These are phyloP conservation scores for Yamadazyma spencermartinsiae DNA, from an alignment of 1,139 yeast genomes.

Conservation along the genomic window DNA sequence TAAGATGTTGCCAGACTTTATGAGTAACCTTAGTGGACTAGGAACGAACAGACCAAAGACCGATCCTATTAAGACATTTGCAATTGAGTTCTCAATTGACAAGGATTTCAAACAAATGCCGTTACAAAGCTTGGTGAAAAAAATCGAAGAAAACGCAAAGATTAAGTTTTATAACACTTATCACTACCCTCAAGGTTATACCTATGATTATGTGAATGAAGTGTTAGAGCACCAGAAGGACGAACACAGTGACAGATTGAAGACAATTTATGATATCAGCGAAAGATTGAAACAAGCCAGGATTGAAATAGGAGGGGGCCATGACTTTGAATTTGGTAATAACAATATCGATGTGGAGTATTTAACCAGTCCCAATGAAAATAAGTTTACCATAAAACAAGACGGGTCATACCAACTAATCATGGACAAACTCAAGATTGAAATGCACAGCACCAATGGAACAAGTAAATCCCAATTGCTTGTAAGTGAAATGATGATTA, in stretches of 20 bases:
- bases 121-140: slow-evolving; percentile 14
- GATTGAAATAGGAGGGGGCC: slow-evolving; percentile 12
- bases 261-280: slow-evolving; percentile 31
- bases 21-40: slow-evolving; percentile 57
- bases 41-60: slow-evolving; percentile 43
- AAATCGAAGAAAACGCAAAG: slow-evolving; percentile 17
- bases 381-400: slow-evolving; percentile 8
- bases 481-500: slow-evolving; percentile 82
- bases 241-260: slow-evolving; percentile 20
- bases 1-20: slow-evolving; percentile 67
- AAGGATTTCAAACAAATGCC: slow-evolving; percentile 15
- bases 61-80: slow-evolving; percentile 33
- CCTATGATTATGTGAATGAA: slow-evolving; percentile 37
- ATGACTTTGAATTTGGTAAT: slow-evolving; percentile 5
- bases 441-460: slow-evolving; percentile 1
- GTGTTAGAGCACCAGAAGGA: slow-evolving; percentile 18
- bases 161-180: slow-evolving; percentile 24
- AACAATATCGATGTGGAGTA: slow-evolving; percentile 8
- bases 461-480: slow-evolving; percentile 46
- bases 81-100: slow-evolving; percentile 30
- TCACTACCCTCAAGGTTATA: slow-evolving; percentile 38
- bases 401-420: slow-evolving; percentile 18
- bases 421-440: slow-evolving; percentile 10
- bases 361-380: neutral
- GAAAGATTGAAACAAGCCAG: slow-evolving; percentile 26